Base-by-base conservation (phyloP, 805 yeast species). In the Metschnikowia kunwiensis region DNA sequence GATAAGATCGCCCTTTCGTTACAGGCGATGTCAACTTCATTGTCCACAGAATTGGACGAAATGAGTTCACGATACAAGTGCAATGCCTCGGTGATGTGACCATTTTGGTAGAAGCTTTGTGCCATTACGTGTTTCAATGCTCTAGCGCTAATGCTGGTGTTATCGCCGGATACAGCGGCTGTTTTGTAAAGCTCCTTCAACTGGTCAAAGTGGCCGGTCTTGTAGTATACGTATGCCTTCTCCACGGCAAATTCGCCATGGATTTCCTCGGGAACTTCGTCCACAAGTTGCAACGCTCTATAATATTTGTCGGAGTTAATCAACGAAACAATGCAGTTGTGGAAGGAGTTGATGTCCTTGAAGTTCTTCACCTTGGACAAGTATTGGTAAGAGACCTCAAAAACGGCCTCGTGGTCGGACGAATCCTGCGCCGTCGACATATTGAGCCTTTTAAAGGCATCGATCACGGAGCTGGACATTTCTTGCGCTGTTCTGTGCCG, bases 1-100 rank as follows among this genome's bases (percentile, higher is more conserved):
- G 85, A 76, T 16, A 75, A 58, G n/a, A 78, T 70, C 3, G 89
- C 87, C 41, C 81, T 69, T 56, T 82, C 84, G 53, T 83, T 83
- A 28, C 80, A 80, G 19, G 65, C 51, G 37, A 80, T 53, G 55
- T 82, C 89, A 24, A 66, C 50, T 15, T 49, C 50, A 46, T 72
- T 81, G 36, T 71, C 75, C 27, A 60, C 62, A 31, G 60, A 50
- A 19, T 65, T 58, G 7, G 55, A 34, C 3, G 55, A 32, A 25
- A 68, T 52, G 39, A 75, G 58, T 5, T 60, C 61, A 24, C 57
- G 57, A 51, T 82, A 83, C 4, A 77, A 34, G 6, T 54, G 50
- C 40, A 70, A 58, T 0, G 86, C 75, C 20, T 65, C 58, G 1
- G 42, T 31, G 31, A 58, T 51, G 24, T 66, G 55, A 10, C 80